phyloP scores from a whole-genome alignment of 1,284 basidiomycete species.

The Trichosporon ovoides region DNA sequence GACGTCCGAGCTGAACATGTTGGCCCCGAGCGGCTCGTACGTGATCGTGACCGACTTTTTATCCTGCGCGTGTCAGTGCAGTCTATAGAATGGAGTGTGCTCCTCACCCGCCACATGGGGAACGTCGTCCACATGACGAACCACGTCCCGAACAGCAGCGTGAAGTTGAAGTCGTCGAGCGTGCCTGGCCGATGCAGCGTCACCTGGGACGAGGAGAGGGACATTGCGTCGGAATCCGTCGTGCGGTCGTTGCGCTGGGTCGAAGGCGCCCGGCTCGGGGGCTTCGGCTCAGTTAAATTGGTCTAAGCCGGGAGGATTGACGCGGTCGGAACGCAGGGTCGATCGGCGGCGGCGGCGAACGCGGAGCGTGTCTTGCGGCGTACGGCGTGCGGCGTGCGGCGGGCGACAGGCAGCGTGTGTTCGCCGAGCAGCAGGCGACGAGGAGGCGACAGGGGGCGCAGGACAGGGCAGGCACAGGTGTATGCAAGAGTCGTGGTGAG shows the following conservation, averaged over 20 bases:
- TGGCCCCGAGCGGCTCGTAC: background rate
- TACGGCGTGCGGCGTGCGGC: too few relatives aligned
- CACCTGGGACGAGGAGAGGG: background rate
- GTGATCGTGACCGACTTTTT: constrained; percentile 8
- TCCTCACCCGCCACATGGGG: constrained; percentile 53
- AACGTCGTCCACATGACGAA: constrained; percentile 52
- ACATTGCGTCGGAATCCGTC: background rate
- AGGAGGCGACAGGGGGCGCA: too few relatives aligned
- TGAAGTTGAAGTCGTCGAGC: constrained; percentile 34
- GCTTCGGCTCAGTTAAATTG: too few relatives aligned
- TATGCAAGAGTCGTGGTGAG: too few relatives aligned
- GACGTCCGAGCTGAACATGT: constrained; percentile 9
- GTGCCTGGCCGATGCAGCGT: constrained; percentile 6
- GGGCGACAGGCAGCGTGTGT: too few relatives aligned
- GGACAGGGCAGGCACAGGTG: too few relatives aligned
- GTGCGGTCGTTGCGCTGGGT: background rate
- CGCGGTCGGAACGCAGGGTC: too few relatives aligned
- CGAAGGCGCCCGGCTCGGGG: too few relatives aligned
- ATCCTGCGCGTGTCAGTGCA: background rate
- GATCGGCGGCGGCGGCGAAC: too few relatives aligned
- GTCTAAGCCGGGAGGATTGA: too few relatives aligned
- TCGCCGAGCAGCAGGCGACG: too few relatives aligned
- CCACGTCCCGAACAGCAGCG: constrained; percentile 53
- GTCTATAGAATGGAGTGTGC: background rate
- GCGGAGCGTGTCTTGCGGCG: too few relatives aligned